phyloP scores from a whole-genome alignment of 2,329 filamentous ascomycete species.

The Ascochyta pisi region DNA sequence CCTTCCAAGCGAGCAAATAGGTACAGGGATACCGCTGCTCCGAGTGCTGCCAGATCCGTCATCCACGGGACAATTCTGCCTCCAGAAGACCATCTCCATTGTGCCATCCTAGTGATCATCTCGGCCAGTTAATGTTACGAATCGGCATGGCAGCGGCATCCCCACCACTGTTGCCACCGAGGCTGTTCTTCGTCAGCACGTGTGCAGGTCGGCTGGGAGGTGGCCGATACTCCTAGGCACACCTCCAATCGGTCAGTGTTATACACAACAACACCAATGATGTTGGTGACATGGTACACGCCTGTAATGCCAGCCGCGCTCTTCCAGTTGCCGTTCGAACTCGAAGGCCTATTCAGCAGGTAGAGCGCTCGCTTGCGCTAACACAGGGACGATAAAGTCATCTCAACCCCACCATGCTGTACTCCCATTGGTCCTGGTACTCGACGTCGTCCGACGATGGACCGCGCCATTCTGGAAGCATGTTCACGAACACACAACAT shows the following conservation, averaged over 20 bases:
- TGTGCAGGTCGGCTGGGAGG: background rate
- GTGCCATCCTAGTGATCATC: slow-evolving; percentile 38
- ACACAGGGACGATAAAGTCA: slow-evolving; percentile 1
- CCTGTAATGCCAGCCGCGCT: background rate
- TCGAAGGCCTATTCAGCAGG: background rate
- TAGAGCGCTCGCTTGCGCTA: slow-evolving; percentile 4
- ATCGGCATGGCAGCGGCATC: slow-evolving; percentile 35
- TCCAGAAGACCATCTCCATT: slow-evolving; percentile 24
- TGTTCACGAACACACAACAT: slow-evolving; percentile 5
- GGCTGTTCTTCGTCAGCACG: slow-evolving; percentile 14
- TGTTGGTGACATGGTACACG: background rate
- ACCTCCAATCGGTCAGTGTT: background rate
- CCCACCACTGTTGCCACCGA: slow-evolving; percentile 23
- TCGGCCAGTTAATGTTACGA: slow-evolving; percentile 30
- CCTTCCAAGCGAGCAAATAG: slow-evolving; percentile 34
- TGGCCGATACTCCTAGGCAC: background rate
- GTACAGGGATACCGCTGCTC: slow-evolving; percentile 40
- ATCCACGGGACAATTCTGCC: slow-evolving; percentile 38
- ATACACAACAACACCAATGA: background rate
- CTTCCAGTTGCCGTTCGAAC: background rate
- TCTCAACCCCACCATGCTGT: background rate
- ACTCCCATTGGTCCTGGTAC: background rate
- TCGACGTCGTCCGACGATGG: background rate
- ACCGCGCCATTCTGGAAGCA: slow-evolving; percentile 6
- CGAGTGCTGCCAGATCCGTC: slow-evolving; percentile 31